These are phyloP conservation scores for Artemisia annua DNA, from an alignment of 129 eudicot genomes.

Conservation along the genomic window DNA sequence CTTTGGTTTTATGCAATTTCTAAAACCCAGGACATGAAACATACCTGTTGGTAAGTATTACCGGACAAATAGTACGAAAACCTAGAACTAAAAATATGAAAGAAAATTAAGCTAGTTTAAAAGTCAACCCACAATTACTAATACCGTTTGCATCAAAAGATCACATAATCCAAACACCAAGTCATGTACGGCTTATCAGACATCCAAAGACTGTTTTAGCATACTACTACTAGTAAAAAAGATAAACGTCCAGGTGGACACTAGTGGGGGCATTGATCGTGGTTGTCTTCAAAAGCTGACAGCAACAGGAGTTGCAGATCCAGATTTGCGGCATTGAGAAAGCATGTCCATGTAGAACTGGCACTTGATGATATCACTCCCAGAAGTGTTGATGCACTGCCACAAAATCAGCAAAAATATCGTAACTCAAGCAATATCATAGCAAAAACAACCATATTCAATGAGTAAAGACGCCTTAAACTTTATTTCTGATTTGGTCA, in stretches of 20 bases:
- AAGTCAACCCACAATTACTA: too few species aligned
- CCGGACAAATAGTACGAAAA: too few species aligned
- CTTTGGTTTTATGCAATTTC: too few species aligned
- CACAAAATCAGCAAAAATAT: not conserved
- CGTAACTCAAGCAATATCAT: not conserved
- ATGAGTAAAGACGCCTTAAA: not conserved
- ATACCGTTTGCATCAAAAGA: too few species aligned
- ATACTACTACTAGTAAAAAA: too few species aligned
- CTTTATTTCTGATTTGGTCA: not conserved
- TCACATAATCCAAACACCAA: too few species aligned
- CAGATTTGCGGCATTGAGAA: constrained; percentile 48
- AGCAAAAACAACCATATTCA: not conserved
- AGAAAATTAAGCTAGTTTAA: too few species aligned
- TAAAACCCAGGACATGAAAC: too few species aligned
- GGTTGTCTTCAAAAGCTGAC: not conserved
- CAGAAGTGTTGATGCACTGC: constrained; percentile 79
- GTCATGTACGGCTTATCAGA: too few species aligned
- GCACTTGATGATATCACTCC: constrained; percentile 75
- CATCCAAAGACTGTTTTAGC: too few species aligned
- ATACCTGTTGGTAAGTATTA: too few species aligned
- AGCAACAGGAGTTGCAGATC: not conserved
- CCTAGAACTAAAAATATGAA: too few species aligned
- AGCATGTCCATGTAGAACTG: constrained; percentile 88
- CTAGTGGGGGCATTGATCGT: not conserved
- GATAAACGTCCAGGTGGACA: not conserved